phyloP scores from a whole-genome alignment of 768 basidiomycete genomes.

The Chiua virens region DNA sequence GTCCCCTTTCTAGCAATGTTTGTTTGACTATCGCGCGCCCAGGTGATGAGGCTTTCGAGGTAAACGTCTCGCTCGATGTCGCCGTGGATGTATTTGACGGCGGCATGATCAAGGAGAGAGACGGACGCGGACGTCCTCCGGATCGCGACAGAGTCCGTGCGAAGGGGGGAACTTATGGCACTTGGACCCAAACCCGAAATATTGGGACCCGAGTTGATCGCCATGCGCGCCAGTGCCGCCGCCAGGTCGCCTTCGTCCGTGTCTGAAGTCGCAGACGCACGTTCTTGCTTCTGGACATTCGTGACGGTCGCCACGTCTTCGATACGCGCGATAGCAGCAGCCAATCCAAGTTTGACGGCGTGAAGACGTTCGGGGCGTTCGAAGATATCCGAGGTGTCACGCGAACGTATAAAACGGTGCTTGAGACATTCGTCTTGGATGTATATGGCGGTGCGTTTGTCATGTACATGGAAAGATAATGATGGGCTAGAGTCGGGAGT shows the following conservation, averaged over 20 bases:
- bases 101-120: conserved; percentile 57
- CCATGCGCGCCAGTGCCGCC: conserved; percentile 46
- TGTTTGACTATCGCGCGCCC: conserved; percentile 58
- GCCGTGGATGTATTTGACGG: conserved; percentile 74
- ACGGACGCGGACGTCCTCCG: conserved; percentile 53
- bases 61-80: conserved; percentile 68
- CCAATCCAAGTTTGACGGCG: conserved; percentile 79
- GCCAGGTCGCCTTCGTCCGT: conserved; percentile 48
- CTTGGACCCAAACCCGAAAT: no score
- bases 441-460: conserved; percentile 34
- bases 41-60: conserved; percentile 58
- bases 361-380: conserved; percentile 89
- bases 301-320: conserved; percentile 37
- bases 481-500: not conserved
- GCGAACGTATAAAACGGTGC: conserved; percentile 77
- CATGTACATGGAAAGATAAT: not conserved
- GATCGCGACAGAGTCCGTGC: conserved; percentile 40
- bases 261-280: conserved; percentile 5
- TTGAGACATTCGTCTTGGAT: conserved; percentile 73
- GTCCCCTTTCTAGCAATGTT: conserved; percentile 61
- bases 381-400: conserved; percentile 73
- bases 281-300: not conserved
- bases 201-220: conserved; percentile 22
- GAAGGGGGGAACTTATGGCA: conserved; percentile 11
- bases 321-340: conserved; percentile 74